Base-by-base conservation (phyloP, 495 filamentous ascomycete genomes). In the Sphaerosporella brunnea region DNA sequence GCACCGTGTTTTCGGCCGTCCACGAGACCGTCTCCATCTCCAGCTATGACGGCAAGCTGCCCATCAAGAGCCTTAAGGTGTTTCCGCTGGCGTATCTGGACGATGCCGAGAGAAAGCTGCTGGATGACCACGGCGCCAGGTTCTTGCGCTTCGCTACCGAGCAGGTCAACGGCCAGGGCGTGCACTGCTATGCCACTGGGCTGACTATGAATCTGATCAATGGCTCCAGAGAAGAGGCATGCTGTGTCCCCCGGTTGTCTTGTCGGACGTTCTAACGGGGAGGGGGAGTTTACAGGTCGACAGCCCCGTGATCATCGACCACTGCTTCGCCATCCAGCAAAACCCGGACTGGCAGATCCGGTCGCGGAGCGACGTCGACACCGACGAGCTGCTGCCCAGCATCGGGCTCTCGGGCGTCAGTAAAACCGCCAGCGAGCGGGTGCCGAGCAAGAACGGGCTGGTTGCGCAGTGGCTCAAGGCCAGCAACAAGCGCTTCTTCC, bases 281-380 rank as follows among this genome's bases (percentile, higher is more conserved):
- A n/a, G n/a, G n/a, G n/a, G 15, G 21, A 42, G 20, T 21, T 41
- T 3, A 47, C 19, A 47, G 45, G n/a, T 47, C n/a, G 28, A 47
- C 20, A 47, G 45, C 15, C 28, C 23, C 10, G 32, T 47, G 13
- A 47, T 47, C 4, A 19, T 37, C 20, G 45, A 47, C 24, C 28
- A 34, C 15, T n/a, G 19, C 7, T 21, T 47, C 4, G 45, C 45
- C 3, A 20, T 47, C 2, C 45, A 47, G 34, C 45, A 23, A 21
- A 47, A 47, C 13, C 45, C 45, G 3, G 13, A 47, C 1, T 47
- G 45, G 45, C 2, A 5, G 45, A 24, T 7, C 20, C 42, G n/a
- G n/a, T n/a, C n/a, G n/a, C n/a, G n/a, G n/a, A n/a, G n/a, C n/a
- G n/a, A n/a, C n/a, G n/a, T n/a, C n/a, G n/a, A n/a, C n/a, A n/a